Base-by-base conservation (phyloP, 2,329 filamentous ascomycete genomes). In the Aspergillus versicolor region DNA sequence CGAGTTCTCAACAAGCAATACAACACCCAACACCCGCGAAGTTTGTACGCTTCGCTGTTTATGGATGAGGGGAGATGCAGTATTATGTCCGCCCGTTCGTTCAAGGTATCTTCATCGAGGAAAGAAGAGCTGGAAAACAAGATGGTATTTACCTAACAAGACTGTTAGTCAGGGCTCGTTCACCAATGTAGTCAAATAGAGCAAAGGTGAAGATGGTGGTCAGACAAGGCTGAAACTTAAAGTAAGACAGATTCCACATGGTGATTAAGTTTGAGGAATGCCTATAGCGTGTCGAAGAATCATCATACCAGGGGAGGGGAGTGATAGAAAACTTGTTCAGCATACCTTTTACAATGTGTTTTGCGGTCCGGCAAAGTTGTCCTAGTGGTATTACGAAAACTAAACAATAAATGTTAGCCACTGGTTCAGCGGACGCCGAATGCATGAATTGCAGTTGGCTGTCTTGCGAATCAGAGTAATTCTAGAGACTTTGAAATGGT, bases 171-270 rank as follows among this genome's bases (percentile, higher is more conserved):
- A 58, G 66, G 60, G 60, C 62, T 61, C 57, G 22, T 50, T 41
- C 38, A 45, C 49, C 55, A 57, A 42, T 56, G 53, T 17, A 54
- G 57, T 65, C 55, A 58, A 57, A 57, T 45, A 54, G 56, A 61
- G 55, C 42, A 46, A 59, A 57, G 54, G 60, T 45, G 59, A 49
- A 59, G 68, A 48, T 38, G 19, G 19, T 55, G 46, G 75, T 86
- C 84, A 86, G 83, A 86, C 84, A 86, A 86, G 84, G 84, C 84
- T 86, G 84, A 86, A 86, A 86, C 84, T 87, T 84, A 78, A n/a
- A 73, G 67, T 44, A 75, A 67, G 79, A 85, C 82, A 83, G 79
- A 80, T 83, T 86, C 83, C 81, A 85, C 83, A 86, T 81, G 75
- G 73, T 78, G 74, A 77, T 86, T 86, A 82, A 81, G 84, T 78